These are phyloP conservation scores for Trichoderma asperellum DNA, from an alignment of 2,329 filamentous ascomycete species.

Conservation along the genomic window DNA sequence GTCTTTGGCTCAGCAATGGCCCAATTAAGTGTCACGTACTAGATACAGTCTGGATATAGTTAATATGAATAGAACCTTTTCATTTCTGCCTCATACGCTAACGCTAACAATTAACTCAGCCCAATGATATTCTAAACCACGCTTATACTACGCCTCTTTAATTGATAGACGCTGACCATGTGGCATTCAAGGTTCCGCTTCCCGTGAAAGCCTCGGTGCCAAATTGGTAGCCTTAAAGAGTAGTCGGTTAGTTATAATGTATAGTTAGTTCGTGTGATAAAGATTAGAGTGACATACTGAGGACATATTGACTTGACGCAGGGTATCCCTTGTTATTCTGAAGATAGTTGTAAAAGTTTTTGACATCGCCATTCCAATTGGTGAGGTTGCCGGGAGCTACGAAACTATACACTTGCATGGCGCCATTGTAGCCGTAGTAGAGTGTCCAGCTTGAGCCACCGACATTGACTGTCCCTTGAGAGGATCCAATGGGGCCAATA, in stretches of 20 bases:
- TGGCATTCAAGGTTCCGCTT: constrained; percentile 2
- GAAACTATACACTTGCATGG: constrained; percentile 18
- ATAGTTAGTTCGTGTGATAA: neutral
- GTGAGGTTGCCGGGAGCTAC: neutral
- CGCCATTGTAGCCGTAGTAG: constrained; percentile 15
- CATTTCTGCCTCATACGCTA: neutral
- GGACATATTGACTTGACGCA: constrained; percentile 12
- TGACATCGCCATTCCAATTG: constrained; percentile 15
- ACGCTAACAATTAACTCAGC: neutral
- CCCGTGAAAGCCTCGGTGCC: constrained; percentile 18
- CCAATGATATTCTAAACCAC: neutral
- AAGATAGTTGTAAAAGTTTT: constrained; percentile 10
- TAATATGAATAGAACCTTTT: neutral
- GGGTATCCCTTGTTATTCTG: constrained; percentile 15
- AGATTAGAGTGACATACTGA: neutral
- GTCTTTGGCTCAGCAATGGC: too few relatives aligned
- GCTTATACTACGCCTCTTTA: neutral
- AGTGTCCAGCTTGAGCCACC: constrained; percentile 9
- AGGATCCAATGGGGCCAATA: neutral
- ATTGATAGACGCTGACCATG: constrained; percentile 9
- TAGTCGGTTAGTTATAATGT: neutral
- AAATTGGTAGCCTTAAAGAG: constrained; percentile 4
- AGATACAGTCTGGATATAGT: too few relatives aligned
- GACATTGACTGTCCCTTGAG: neutral
- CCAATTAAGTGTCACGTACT: too few relatives aligned